These are phyloP conservation scores for Chlorella sp. DNA, from an alignment of 139 green algal species.

Conservation along the genomic window DNA sequence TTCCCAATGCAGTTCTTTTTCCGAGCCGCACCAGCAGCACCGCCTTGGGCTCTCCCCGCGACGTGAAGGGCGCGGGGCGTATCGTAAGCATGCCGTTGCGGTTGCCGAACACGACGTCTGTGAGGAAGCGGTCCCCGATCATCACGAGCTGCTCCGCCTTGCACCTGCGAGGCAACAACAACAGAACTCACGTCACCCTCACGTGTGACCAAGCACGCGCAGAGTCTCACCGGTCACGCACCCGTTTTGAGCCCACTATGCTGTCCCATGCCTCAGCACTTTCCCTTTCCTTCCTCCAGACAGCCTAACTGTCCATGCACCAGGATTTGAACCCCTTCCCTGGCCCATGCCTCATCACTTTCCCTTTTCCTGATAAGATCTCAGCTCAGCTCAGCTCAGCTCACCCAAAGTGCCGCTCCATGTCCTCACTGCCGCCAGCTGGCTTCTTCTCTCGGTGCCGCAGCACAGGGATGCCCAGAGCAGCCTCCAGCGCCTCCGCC, in stretches of 20 bases:
- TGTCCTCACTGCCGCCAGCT: constrained; percentile 66
- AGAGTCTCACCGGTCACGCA: too few relatives aligned
- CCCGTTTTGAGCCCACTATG: too few relatives aligned
- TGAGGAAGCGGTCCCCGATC: constrained; percentile 92
- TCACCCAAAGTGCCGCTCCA: constrained; percentile 76
- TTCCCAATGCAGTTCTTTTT: too few relatives aligned
- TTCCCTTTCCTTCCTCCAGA: too few relatives aligned
- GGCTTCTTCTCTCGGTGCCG: constrained; percentile 91
- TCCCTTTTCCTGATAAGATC: neutral
- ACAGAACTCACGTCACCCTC: too few relatives aligned
- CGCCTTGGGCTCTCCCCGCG: constrained; percentile 66
- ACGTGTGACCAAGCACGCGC: too few relatives aligned
- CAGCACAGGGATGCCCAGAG: constrained; percentile 83
- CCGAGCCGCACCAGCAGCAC: constrained; percentile 71
- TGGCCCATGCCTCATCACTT: too few relatives aligned
- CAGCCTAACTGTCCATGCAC: too few relatives aligned
- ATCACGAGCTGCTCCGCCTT: constrained; percentile 74
- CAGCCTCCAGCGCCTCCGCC: constrained; percentile 77
- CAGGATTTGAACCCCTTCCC: neutral
- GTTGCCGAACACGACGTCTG: constrained; percentile 92
- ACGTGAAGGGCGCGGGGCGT: constrained; percentile 73
- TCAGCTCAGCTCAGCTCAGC: neutral
- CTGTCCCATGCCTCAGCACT: too few relatives aligned
- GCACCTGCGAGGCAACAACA: constrained; percentile 54
- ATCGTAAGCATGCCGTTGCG: constrained; percentile 88